Evolutionary conservation across 768 basidiomycete species (phyloP), one percentile per base, ranked within the genome.

Genomic region (Panus rudis): DNA sequence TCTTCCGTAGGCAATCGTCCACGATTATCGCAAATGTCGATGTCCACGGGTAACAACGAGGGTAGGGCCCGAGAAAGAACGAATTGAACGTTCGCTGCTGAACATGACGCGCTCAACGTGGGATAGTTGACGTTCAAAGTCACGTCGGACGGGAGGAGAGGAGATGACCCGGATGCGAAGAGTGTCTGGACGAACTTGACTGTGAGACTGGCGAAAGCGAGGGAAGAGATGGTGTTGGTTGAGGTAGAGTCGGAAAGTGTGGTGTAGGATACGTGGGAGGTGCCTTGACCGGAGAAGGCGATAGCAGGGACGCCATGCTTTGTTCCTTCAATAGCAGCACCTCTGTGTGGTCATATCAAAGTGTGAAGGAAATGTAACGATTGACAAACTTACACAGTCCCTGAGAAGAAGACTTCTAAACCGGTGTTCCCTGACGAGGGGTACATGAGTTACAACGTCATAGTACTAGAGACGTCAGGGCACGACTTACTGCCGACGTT

Each of bases 291-390:
- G 11, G 72, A 75, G 59, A 74, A 75, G 1, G 75, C 75, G 24
- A 69, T 63, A 1, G 74, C 67, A 2, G 75, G 73, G 27, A 76
- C 63, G 24, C 75, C 75, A 50, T 70, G 64, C 31, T 63, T 51
- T 1, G 72, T 68, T 4, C 74, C 70, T 55, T 72, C 72, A 12
- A 63, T 63, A 0, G 75, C 73, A 2, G 75, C 75, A 4, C 72
- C 73, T 19, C 73, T 76, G 43, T 2, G n/a, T 30, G 28, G n/a
- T n/a, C 28, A n/a, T 30, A 26, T n/a, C n/a, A 12, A 12, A 7
- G 16, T 33, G 31, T 33, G 13, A 10, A 23, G 6, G 28, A n/a
- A n/a, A 10, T 30, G 28, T 30, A 10, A 30, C 28, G 10, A 30
- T n/a, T 30, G 28, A 30, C 28, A 19, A 13, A 46, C 59, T 30